A percentile compares a stretch with the other conserved stretches of the same genome.
phyloP scores from a whole-genome alignment of 2,329 filamentous ascomycete genomes.

The Mycocentrospora acerina region DNA sequence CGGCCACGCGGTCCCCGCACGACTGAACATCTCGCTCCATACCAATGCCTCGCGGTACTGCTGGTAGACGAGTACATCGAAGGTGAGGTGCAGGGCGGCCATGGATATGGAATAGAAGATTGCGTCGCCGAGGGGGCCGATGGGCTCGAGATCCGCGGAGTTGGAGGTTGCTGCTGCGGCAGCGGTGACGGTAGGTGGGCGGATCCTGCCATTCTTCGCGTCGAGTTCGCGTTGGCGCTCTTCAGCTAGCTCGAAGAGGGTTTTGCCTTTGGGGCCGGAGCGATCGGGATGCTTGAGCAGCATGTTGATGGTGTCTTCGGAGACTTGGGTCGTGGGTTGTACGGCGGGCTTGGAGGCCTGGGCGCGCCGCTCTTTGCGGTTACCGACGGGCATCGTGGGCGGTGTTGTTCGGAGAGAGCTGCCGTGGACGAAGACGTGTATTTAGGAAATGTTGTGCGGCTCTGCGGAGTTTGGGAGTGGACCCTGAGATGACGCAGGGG shows the following conservation, averaged over 20 bases:
- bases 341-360: constrained; percentile 37
- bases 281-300: constrained; percentile 71
- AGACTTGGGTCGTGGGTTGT: constrained; percentile 41
- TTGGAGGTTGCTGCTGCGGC: constrained; percentile 43
- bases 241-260: constrained; percentile 71
- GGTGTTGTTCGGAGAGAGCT: not conserved
- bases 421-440: constrained; percentile 4
- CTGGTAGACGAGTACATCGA: constrained; percentile 76
- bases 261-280: constrained; percentile 61
- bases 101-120: constrained; percentile 59
- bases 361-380: constrained; percentile 50
- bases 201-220: constrained; percentile 50
- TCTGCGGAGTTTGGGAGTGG: constrained; percentile 9
- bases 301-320: constrained; percentile 54
- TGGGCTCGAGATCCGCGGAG: constrained; percentile 37
- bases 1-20: constrained; percentile 51
- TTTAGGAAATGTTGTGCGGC: constrained; percentile 22
- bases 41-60: constrained; percentile 71
- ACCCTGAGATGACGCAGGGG: constrained; percentile 16
- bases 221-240: constrained; percentile 54
- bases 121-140: constrained; percentile 51
- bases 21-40: constrained; percentile 57
- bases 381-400: constrained; percentile 34
- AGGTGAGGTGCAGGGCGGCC: constrained; percentile 72
- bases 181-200: constrained; percentile 41